These are phyloP conservation scores for Vitis labrusca DNA, from an alignment of 164 flowering plant species.

Conservation along the genomic window DNA sequence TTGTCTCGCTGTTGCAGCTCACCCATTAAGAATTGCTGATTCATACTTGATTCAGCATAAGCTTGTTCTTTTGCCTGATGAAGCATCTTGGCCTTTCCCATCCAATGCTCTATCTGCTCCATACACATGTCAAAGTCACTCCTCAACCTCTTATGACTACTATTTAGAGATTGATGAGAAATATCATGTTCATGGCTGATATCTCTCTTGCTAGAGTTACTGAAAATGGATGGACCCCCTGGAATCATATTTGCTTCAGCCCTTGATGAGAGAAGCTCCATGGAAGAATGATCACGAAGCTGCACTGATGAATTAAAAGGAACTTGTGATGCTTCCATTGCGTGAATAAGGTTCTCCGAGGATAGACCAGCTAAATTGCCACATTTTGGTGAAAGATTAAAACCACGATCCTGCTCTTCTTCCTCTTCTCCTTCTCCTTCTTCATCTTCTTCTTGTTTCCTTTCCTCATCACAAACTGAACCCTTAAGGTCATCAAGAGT, in stretches of 20 bases:
- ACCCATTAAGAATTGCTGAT: slow-evolving; percentile 37
- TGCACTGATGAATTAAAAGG: slow-evolving; percentile 36
- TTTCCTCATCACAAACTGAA: slow-evolving; percentile 22
- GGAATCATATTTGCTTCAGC: slow-evolving; percentile 28
- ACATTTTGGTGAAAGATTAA: slow-evolving; percentile 25
- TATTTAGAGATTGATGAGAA: slow-evolving; percentile 27
- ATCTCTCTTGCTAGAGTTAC: slow-evolving; percentile 51
- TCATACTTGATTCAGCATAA: slow-evolving; percentile 25
- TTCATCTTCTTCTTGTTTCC: slow-evolving; percentile 15
- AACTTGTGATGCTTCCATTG: slow-evolving; percentile 37
- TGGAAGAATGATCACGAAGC: slow-evolving; percentile 37
- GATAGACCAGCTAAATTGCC: slow-evolving; percentile 33
- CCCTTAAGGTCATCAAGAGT: slow-evolving; percentile 27
- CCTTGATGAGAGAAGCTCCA: slow-evolving; percentile 41
- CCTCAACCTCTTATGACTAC: slow-evolving; percentile 56
- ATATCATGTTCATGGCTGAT: slow-evolving; percentile 44
- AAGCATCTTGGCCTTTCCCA: slow-evolving; percentile 44
- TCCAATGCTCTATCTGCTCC: slow-evolving; percentile 40
- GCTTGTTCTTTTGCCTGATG: slow-evolving; percentile 51
- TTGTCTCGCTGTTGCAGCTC: slow-evolving; percentile 54
- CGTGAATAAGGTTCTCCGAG: slow-evolving; percentile 48
- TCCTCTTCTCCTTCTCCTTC: slow-evolving; percentile 29
- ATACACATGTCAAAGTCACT: slow-evolving; percentile 45
- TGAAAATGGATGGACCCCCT: slow-evolving; percentile 41
- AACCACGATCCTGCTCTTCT: slow-evolving; percentile 23